Evolutionary conservation across 441 rosid genomes (phyloP).

Genomic region (Omphalea diandra): DNA sequence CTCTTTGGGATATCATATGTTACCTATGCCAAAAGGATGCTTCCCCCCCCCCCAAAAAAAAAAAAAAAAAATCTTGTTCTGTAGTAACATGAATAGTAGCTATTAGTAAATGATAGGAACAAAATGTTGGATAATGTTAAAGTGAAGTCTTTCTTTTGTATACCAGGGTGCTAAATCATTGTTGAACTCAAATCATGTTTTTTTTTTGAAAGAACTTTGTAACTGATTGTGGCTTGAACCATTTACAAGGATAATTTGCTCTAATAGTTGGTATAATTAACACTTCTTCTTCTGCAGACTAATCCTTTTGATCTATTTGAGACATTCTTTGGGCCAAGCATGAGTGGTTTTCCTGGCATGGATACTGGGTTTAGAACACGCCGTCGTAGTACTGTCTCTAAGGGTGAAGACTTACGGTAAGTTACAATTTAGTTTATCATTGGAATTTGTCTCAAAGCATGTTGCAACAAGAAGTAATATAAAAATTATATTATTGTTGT

Average conservation of each 20-base stretch:
- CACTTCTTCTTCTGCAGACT: conserved; percentile 46
- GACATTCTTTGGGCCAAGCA: conserved; percentile 88
- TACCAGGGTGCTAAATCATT: background rate
- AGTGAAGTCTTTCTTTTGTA: background rate
- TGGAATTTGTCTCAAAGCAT: background rate
- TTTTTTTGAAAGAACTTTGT: no score
- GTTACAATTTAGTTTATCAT: conserved; percentile 24
- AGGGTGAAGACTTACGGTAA: conserved; percentile 95
- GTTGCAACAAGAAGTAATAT: background rate
- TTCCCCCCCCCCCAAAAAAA: no score
- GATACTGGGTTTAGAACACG: conserved; percentile 79
- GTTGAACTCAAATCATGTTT: background rate
- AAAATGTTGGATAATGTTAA: background rate
- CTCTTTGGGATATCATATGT: no score
- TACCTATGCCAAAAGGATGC: no score
- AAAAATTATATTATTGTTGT: background rate
- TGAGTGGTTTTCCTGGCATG: conserved; percentile 93
- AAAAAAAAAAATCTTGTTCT: no score
- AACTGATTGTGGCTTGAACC: background rate
- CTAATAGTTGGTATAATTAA: conserved; percentile 13
- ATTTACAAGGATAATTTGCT: conserved; percentile 9
- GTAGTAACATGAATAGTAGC: conserved; percentile 17
- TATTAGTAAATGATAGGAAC: background rate
- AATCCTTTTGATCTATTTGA: conserved; percentile 98
- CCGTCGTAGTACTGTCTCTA: conserved; percentile 66